phyloP scores from a whole-genome alignment of 768 basidiomycete species.

The Sistotremastrum suecicum region DNA sequence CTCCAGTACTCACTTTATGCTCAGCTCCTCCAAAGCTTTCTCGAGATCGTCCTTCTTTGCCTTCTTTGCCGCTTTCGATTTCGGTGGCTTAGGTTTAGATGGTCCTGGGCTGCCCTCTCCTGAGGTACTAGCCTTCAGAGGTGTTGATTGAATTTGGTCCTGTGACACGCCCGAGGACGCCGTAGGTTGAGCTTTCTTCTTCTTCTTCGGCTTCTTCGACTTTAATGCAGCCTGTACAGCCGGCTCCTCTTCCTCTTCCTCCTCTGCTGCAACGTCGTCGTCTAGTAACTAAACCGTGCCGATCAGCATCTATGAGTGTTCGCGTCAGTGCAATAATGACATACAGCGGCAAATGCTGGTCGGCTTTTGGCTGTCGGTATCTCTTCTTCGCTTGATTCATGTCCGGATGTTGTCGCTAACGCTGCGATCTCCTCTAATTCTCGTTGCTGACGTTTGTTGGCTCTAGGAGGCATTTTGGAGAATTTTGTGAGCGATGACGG shows the following conservation, averaged over 20 bases:
- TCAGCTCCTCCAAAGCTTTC: slow-evolving; percentile 71
- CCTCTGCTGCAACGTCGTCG: slow-evolving; percentile 18
- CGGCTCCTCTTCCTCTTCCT: slow-evolving; percentile 22
- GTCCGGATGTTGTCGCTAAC: slow-evolving; percentile 11
- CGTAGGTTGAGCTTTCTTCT: slow-evolving; percentile 6
- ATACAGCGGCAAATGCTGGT: slow-evolving; percentile 12
- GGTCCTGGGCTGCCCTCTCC: neutral
- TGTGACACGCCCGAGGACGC: neutral
- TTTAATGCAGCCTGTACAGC: slow-evolving; percentile 12
- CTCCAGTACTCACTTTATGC: slow-evolving; percentile 38
- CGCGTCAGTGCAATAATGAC: neutral
- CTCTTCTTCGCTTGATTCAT: slow-evolving; percentile 6
- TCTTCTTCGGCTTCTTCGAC: slow-evolving; percentile 22
- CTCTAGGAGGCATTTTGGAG: slow-evolving; percentile 45
- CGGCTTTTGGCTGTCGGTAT: neutral
- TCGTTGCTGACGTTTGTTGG: slow-evolving; percentile 78
- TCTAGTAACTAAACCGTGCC: slow-evolving; percentile 17
- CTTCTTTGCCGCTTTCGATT: slow-evolving; percentile 43
- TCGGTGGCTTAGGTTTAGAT: slow-evolving; percentile 34
- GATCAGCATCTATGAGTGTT: slow-evolving; percentile 10
- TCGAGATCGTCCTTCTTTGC: slow-evolving; percentile 69
- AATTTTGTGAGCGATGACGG: neutral
- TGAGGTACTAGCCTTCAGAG: neutral
- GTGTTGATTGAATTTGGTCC: neutral
- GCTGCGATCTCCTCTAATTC: slow-evolving; percentile 69